Evolutionary conservation across 495 filamentous ascomycete genomes (phyloP).

Genomic region (Aspergillus funiculosus): DNA sequence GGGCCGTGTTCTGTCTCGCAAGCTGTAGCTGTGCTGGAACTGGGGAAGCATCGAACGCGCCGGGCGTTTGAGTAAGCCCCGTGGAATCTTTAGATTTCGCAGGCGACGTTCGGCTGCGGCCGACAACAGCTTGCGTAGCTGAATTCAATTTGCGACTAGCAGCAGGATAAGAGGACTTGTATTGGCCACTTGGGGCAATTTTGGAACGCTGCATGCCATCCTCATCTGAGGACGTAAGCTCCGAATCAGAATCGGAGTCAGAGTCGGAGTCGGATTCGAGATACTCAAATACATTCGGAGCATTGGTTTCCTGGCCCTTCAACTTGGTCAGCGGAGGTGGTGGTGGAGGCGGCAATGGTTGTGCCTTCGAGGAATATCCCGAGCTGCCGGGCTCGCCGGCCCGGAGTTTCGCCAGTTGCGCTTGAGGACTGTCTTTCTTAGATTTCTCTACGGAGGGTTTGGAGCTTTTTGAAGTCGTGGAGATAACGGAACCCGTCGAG

Average conservation of each 20-base stretch:
- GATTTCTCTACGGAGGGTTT: slow-evolving; percentile 22
- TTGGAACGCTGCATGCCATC: slow-evolving; percentile 15
- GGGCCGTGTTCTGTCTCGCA: slow-evolving; percentile 17
- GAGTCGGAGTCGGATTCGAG: slow-evolving; percentile 30
- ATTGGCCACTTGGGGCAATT: slow-evolving; percentile 4
- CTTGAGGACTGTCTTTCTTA: slow-evolving; percentile 17
- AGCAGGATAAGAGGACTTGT: slow-evolving; percentile 8
- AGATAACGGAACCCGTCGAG: slow-evolving; percentile 28
- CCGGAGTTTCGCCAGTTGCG: slow-evolving; percentile 12
- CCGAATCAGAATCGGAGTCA: slow-evolving; percentile 18
- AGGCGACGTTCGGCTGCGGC: slow-evolving; percentile 22
- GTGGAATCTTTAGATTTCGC: slow-evolving; percentile 21
- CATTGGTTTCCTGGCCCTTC: slow-evolving; percentile 19
- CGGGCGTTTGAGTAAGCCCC: slow-evolving; percentile 21
- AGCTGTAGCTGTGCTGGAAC: slow-evolving; percentile 24
- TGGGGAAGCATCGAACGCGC: slow-evolving; percentile 23
- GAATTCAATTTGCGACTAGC: slow-evolving; percentile 12
- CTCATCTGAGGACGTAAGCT: slow-evolving; percentile 19
- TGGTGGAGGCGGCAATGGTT: slow-evolving; percentile 13
- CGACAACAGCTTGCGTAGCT: slow-evolving; percentile 11
- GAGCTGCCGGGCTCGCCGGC: slow-evolving; percentile 16
- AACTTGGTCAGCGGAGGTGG: slow-evolving; percentile 17
- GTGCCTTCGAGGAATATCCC: slow-evolving; percentile 10
- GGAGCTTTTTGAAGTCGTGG: slow-evolving; percentile 18
- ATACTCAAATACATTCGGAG: slow-evolving; percentile 42